Conservation (phyloP, 805 yeast genomes). For the Lachancea quebecensis region DNA sequence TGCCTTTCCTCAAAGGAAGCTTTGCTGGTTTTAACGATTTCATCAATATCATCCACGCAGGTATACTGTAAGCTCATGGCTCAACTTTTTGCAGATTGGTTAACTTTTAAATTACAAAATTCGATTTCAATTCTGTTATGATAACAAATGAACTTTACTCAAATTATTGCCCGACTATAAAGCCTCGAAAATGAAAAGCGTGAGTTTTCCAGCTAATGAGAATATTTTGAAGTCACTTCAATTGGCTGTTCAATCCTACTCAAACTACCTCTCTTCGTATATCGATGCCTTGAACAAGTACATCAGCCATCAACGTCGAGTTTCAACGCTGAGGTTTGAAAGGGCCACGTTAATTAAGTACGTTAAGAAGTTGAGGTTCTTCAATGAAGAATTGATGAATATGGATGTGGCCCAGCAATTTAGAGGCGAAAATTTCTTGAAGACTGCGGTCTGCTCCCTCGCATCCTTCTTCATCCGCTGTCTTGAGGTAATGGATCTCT, state of each 20-base stretch:
- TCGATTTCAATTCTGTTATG: no score
- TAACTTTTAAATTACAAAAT: background rate
- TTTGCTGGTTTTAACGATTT: constrained; percentile 1
- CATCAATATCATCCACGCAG: constrained; percentile 4
- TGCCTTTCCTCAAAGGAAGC: constrained; percentile 12
- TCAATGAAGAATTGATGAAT: constrained; percentile 22
- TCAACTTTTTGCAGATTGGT: background rate
- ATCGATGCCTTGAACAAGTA: constrained; percentile 28
- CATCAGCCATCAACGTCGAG: constrained; percentile 28
- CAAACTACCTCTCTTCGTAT: constrained; percentile 24
- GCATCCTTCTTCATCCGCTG: constrained; percentile 21
- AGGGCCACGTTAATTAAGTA: constrained; percentile 30
- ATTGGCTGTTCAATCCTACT: constrained; percentile 12
- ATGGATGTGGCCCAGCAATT: constrained; percentile 7
- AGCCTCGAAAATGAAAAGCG: background rate
- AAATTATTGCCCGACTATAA: no score
- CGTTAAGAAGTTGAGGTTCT: constrained; percentile 31
- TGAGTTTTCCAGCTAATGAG: constrained; percentile 3
- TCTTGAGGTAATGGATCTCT: constrained; percentile 26
- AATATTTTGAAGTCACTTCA: constrained; percentile 9
- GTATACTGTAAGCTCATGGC: background rate
- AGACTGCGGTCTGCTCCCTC: constrained; percentile 14
- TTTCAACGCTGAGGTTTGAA: constrained; percentile 27
- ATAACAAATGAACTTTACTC: no score
- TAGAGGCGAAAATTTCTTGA: constrained; percentile 1